These are phyloP conservation scores for Hortaea werneckii DNA, from an alignment of 2,329 filamentous ascomycete genomes.

Conservation along the genomic window DNA sequence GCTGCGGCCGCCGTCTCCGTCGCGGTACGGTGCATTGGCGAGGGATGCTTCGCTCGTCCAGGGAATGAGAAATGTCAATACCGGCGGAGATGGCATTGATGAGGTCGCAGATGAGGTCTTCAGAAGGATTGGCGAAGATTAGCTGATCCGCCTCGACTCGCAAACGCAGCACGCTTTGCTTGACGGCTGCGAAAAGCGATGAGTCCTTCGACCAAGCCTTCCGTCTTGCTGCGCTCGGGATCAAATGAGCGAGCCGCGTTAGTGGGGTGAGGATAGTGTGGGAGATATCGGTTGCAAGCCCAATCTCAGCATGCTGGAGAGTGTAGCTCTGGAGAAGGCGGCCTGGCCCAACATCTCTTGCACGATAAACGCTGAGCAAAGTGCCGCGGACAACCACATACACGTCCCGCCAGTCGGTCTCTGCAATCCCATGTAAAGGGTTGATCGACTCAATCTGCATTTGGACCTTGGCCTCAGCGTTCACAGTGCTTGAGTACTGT, in stretches of 20 bases:
- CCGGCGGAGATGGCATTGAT: constrained; percentile 60
- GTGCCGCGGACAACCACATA: constrained; percentile 59
- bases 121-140: constrained; percentile 54
- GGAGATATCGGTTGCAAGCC: constrained; percentile 61
- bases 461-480: constrained; percentile 20
- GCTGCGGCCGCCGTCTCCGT: constrained; percentile 24
- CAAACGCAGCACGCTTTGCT: constrained; percentile 57
- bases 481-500: constrained; percentile 24
- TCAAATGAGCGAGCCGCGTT: constrained; percentile 35
- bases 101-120: constrained; percentile 59
- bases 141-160: constrained; percentile 66
- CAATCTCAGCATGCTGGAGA: constrained; percentile 64
- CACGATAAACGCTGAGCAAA: constrained; percentile 53
- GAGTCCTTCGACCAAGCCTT: constrained; percentile 37
- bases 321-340: constrained; percentile 58
- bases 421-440: constrained; percentile 18
- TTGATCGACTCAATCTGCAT: constrained; percentile 25
- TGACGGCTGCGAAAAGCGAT: constrained; percentile 34
- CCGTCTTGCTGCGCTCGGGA: constrained; percentile 30
- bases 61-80: constrained; percentile 58
- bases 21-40: constrained; percentile 39
- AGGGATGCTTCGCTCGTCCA: constrained; percentile 53
- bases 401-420: constrained; percentile 31
- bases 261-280: constrained; percentile 42
- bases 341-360: constrained; percentile 48